Conservation (phyloP, 2,329 filamentous ascomycete species). For the Chrysoporthe austroafricana region DNA sequence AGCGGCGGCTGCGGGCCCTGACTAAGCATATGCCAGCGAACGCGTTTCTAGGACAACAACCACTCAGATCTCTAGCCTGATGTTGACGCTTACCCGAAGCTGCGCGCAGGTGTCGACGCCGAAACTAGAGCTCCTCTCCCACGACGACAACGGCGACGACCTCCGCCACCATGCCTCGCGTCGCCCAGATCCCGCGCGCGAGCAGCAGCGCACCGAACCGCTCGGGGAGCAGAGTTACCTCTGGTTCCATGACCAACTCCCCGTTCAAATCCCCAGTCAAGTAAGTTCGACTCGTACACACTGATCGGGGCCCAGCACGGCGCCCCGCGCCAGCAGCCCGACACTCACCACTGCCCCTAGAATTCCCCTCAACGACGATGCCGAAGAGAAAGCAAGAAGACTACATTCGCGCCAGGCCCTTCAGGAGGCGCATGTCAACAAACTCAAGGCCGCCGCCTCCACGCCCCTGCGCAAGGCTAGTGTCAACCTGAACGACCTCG, state of each 20-base stretch:
- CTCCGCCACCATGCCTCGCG: slow-evolving; percentile 56
- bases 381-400: slow-evolving; percentile 85
- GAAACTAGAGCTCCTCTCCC: slow-evolving; percentile 28
- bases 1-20: background rate
- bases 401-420: slow-evolving; percentile 85
- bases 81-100: slow-evolving; percentile 12
- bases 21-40: slow-evolving; percentile 19
- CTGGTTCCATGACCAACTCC: slow-evolving; percentile 52
- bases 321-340: background rate
- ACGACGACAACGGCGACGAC: slow-evolving; percentile 28
- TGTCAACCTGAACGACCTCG: slow-evolving; percentile 61
- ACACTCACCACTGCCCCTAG: slow-evolving; percentile 48
- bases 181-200: slow-evolving; percentile 58
- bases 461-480: slow-evolving; percentile 71
- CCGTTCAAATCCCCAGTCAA: slow-evolving; percentile 63
- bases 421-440: slow-evolving; percentile 89
- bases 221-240: slow-evolving; percentile 47
- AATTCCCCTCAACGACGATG: slow-evolving; percentile 96
- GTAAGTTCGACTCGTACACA: slow-evolving; percentile 44
- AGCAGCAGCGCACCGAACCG: slow-evolving; percentile 41
- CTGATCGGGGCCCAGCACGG: background rate
- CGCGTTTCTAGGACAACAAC: slow-evolving; percentile 30
- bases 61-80: background rate
- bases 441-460: slow-evolving; percentile 78
- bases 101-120: slow-evolving; percentile 18